Evolutionary conservation across 345 rosid species (phyloP).

Genomic region (Pistacia atlantica): DNA sequence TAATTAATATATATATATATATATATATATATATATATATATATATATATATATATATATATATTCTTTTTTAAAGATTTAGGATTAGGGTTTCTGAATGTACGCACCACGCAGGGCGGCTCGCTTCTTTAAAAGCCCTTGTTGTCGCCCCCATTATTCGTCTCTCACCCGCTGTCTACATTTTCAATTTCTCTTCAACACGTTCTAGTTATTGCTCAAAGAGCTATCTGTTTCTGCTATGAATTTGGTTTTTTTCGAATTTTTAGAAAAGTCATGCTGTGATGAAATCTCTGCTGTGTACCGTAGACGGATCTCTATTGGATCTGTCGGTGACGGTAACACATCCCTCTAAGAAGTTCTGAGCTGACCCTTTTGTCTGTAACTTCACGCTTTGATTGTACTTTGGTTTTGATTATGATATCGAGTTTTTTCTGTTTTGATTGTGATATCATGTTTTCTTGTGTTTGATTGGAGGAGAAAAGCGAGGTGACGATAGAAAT

Average conservation of each 20-base stretch:
- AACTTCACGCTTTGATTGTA: neutral
- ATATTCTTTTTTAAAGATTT: too few relatives aligned
- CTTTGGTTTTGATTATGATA: neutral
- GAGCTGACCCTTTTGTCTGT: conserved; percentile 29
- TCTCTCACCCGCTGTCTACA: accelerated
- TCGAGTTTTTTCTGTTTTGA: neutral
- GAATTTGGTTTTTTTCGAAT: neutral
- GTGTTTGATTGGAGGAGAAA: neutral
- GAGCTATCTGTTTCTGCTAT: too few relatives aligned
- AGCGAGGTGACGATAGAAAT: conserved; percentile 52
- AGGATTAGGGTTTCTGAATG: conserved; percentile 19
- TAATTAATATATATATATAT: too few relatives aligned
- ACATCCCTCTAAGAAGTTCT: conserved; percentile 74
- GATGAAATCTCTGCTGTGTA: conserved; percentile 39
- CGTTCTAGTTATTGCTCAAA: neutral
- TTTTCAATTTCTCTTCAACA: neutral
- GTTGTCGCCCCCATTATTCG: accelerated
- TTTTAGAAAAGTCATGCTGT: conserved; percentile 6
- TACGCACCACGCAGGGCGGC: too few relatives aligned
- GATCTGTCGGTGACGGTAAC: conserved; percentile 38
- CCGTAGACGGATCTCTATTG: conserved; percentile 30
- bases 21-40: too few relatives aligned
- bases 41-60: too few relatives aligned
- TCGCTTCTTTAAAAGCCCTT: conserved; percentile 8
- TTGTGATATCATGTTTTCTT: neutral